A percentile compares a stretch with the other conserved stretches of the same genome.
Conservation (phyloP, 805 yeast species). For the Ogataea paraovalis region DNA sequence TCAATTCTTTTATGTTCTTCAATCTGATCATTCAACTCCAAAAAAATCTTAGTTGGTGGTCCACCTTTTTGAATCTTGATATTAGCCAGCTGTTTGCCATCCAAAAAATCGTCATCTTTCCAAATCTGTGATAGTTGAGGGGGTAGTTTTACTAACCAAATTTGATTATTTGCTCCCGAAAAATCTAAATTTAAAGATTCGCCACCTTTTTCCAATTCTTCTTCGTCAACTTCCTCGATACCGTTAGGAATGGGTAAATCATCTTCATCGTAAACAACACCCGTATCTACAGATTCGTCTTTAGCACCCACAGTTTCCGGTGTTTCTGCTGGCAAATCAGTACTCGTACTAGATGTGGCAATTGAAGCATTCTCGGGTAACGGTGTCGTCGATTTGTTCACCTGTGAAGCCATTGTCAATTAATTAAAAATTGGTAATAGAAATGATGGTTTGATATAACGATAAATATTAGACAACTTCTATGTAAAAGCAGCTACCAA, state of each 20-base stretch:
- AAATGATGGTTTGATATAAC: too few relatives aligned
- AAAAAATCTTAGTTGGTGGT: conserved; percentile 42
- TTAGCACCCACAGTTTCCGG: not conserved
- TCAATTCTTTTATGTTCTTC: conserved; percentile 60
- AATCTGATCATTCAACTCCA: conserved; percentile 46
- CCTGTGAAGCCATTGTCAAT: not conserved
- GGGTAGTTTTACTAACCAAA: conserved; percentile 92
- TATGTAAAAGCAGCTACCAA: too few relatives aligned
- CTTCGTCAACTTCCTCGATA: conserved; percentile 33
- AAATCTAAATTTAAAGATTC: conserved; percentile 80
- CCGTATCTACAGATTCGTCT: conserved; percentile 3
- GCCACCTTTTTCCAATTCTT: conserved; percentile 38
- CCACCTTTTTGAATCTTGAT: conserved; percentile 61
- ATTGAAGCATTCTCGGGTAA: not conserved
- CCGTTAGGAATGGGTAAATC: conserved; percentile 33
- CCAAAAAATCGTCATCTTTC: conserved; percentile 56
- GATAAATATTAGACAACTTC: too few relatives aligned
- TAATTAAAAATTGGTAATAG: too few relatives aligned
- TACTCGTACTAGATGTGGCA: not conserved
- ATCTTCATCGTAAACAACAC: conserved; percentile 28
- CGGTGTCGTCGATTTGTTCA: not conserved
- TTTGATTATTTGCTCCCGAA: conserved; percentile 56
- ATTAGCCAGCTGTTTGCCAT: conserved; percentile 76
- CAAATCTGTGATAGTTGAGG: conserved; percentile 79
- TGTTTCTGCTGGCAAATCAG: not conserved